phyloP scores from a whole-genome alignment of 495 filamentous ascomycete species.

The Penicillium tannophilum region DNA sequence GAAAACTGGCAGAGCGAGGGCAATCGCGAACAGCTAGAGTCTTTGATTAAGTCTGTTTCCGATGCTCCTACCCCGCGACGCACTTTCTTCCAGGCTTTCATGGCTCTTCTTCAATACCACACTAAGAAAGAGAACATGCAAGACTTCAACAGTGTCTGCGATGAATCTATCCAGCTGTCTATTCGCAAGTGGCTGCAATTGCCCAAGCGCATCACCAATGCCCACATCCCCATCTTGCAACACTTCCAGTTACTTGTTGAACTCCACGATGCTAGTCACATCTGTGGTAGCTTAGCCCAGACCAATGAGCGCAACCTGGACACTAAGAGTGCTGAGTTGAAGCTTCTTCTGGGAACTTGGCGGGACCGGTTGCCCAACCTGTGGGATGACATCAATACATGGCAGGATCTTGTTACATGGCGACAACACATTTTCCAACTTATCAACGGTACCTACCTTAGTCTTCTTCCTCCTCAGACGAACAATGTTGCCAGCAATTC shows the following conservation, averaged over 20 bases:
- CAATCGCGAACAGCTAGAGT: constrained; percentile 85
- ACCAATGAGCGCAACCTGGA: constrained; percentile 88
- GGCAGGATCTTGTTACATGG: constrained; percentile 99
- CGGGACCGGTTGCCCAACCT: constrained; percentile 93
- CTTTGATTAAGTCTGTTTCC: constrained; percentile 90
- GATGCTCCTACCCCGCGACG: constrained; percentile 93
- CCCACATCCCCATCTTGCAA: constrained; percentile 92
- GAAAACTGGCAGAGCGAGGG: constrained; percentile 88
- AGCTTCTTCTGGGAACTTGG: constrained; percentile 92
- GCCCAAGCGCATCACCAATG: constrained; percentile 88
- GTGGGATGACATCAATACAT: constrained; percentile 99
- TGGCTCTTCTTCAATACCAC: constrained; percentile 90
- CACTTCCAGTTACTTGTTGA: constrained; percentile 99
- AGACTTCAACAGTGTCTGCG: constrained; percentile 87
- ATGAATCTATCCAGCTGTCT: constrained; percentile 94
- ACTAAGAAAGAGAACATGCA: constrained; percentile 76
- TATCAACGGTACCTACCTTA: constrained; percentile 92
- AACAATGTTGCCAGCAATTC: constrained; percentile 81
- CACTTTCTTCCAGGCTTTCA: constrained; percentile 97
- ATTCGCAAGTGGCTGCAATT: constrained; percentile 98
- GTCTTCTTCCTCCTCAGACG: constrained; percentile 76
- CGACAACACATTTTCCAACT: constrained; percentile 97
- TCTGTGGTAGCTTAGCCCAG: constrained; percentile 81
- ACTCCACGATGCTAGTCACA: constrained; percentile 94
- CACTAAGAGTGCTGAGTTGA: constrained; percentile 91